These are phyloP conservation scores for Nicotiana sylvestris DNA, from an alignment of 257 asterid species.

Conservation along the genomic window DNA sequence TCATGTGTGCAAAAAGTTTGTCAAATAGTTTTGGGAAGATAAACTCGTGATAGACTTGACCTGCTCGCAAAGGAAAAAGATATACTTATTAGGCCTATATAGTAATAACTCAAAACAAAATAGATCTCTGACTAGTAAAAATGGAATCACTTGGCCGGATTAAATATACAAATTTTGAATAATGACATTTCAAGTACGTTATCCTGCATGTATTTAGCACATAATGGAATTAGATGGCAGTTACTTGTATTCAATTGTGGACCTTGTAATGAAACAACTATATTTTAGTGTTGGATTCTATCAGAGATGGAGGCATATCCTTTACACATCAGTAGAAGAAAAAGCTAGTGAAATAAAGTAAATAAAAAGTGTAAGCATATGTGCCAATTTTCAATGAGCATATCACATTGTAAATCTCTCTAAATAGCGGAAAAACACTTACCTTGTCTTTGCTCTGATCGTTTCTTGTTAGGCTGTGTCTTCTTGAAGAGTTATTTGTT, in stretches of 20 bases:
- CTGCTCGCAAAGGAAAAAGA: too few relatives aligned
- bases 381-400: neutral
- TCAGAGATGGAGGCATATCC: neutral
- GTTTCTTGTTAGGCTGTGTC: conserved; percentile 27
- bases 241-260: conserved; percentile 47
- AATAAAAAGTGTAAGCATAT: neutral
- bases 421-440: neutral
- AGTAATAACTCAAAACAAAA: too few relatives aligned
- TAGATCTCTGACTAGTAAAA: too few relatives aligned
- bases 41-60: too few relatives aligned
- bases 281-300: conserved; percentile 28
- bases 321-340: neutral
- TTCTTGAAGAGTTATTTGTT: conserved; percentile 58
- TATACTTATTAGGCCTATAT: too few relatives aligned
- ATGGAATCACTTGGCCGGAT: too few relatives aligned
- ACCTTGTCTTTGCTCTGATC: too few relatives aligned
- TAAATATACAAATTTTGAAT: too few relatives aligned
- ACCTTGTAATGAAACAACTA: conserved; percentile 52
- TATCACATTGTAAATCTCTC: neutral
- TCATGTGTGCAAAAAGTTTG: too few relatives aligned
- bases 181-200: too few relatives aligned
- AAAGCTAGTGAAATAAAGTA: neutral
- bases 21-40: too few relatives aligned
- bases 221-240: conserved; percentile 43
- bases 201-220: conserved; percentile 30